Conservation (phyloP, 2,329 filamentous ascomycete genomes). For the Diaporthe australafricana region DNA sequence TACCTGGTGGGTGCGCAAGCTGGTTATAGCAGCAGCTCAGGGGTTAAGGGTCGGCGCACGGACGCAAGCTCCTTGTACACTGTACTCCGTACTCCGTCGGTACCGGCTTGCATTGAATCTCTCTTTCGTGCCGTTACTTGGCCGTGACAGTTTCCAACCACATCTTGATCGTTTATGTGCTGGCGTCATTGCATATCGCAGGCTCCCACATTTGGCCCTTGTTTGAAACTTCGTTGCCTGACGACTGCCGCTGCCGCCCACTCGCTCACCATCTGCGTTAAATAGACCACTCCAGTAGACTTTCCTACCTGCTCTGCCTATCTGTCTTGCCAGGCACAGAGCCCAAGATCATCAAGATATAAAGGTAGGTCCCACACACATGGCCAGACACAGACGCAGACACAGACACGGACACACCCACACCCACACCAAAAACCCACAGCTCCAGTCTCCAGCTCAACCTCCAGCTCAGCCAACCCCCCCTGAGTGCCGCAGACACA, state of each 20-base stretch:
- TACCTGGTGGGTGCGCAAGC: not conserved
- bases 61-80: not conserved
- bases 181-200: constrained; percentile 30
- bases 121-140: constrained; percentile 21
- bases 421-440: not conserved
- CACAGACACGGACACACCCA: not conserved
- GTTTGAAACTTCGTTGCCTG: constrained; percentile 24
- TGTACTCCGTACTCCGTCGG: not conserved
- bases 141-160: constrained; percentile 23
- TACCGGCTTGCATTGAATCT: constrained; percentile 10
- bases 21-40: constrained; percentile 10
- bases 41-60: constrained; percentile 1
- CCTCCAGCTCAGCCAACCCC: not conserved
- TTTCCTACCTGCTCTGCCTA: not conserved
- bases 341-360: not conserved
- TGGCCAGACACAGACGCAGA: not conserved
- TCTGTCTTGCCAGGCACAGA: not conserved
- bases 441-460: constrained; percentile 16
- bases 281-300: not conserved
- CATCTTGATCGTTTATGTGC: constrained; percentile 15
- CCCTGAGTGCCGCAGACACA: constrained; percentile 25
- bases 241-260: not conserved
- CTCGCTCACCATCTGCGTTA: no score
- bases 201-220: constrained; percentile 19
- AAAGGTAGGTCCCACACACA: constrained; percentile 13